Conservation (phyloP, 2,329 filamentous ascomycete genomes). For the Pseudofabraea citricarpa region DNA sequence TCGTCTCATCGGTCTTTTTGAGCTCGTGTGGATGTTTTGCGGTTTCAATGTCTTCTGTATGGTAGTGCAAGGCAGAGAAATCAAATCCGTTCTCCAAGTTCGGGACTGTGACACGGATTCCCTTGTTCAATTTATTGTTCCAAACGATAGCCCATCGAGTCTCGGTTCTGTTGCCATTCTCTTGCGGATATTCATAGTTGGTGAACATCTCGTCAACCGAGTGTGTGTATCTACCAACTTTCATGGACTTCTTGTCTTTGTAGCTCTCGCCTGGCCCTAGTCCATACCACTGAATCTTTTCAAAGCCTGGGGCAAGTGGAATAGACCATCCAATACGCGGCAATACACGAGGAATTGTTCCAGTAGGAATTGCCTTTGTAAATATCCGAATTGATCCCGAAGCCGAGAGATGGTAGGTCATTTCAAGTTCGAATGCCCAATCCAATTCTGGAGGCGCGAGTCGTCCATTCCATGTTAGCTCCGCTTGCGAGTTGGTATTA, state of each 20-base stretch:
- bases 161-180: slow-evolving; percentile 46
- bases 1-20: slow-evolving; percentile 32
- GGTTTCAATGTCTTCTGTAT: slow-evolving; percentile 30
- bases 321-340: slow-evolving; percentile 5
- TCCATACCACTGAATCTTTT: slow-evolving; percentile 41
- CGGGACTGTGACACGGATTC: neutral
- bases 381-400: neutral
- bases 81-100: slow-evolving; percentile 11
- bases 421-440: slow-evolving; percentile 1
- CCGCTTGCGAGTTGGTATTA: neutral
- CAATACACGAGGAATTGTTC: neutral
- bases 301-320: slow-evolving; percentile 5
- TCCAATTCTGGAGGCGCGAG: slow-evolving; percentile 3
- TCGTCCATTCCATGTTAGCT: neutral
- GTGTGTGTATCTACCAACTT: slow-evolving; percentile 32
- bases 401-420: neutral
- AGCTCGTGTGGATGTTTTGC: slow-evolving; percentile 45
- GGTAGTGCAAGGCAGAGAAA: slow-evolving; percentile 40
- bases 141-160: slow-evolving; percentile 36
- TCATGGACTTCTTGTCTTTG: slow-evolving; percentile 43
- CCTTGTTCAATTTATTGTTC: slow-evolving; percentile 10
- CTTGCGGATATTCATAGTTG: slow-evolving; percentile 48
- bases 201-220: slow-evolving; percentile 37
- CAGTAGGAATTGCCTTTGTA: neutral
- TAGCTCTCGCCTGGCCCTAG: slow-evolving; percentile 47